Base-by-base conservation (phyloP, 176 grass and related monocot species). In the Pharus latifolius region DNA sequence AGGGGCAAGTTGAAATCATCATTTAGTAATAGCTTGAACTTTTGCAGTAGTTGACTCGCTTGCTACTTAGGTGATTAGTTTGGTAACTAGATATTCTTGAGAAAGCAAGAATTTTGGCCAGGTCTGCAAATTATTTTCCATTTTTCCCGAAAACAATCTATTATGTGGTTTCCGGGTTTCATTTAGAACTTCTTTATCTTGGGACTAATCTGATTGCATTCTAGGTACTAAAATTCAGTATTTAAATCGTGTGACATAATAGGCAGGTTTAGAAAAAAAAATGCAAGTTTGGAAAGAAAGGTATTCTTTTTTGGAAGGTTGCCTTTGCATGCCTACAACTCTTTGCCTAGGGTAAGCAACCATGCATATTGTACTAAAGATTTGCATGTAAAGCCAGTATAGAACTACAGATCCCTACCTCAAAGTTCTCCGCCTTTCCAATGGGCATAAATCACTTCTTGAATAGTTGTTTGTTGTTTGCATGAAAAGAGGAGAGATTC, bases 201-300 rank as follows among this genome's bases (percentile, higher is more conserved):
- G 25, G 66, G 14, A 56, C 29, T n/a, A n/a, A n/a, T n/a, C n/a
- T n/a, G n/a, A n/a, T n/a, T n/a, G n/a, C n/a, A n/a, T n/a, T n/a
- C n/a, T n/a, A n/a, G n/a, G n/a, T n/a, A n/a, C 33, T 57, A 58
- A 73, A 59, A 56, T 10, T 27, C 43, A 62, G 28, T 66, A 69
- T 27, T 19, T 7, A 50, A 60, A 74, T 33, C 20, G 43, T 69
- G 16, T 56, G 66, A 44, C 34, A 80, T n/a, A 75, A 69, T 61
- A 45, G n/a, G 27, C 35, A 63, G 8, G 46, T 63, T 20, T 35
- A 61, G 44, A 47, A n/a, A 18, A 24, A 10, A 23, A n/a, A n/a
- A n/a, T n/a, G n/a, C n/a, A n/a, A n/a, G n/a, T n/a, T n/a, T n/a
- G n/a, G n/a, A n/a, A 50, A 24, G 2, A 6, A 52, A 54, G 20